phyloP scores from a whole-genome alignment of 495 filamentous ascomycete species.

The Thermochaetoides thermophila region DNA sequence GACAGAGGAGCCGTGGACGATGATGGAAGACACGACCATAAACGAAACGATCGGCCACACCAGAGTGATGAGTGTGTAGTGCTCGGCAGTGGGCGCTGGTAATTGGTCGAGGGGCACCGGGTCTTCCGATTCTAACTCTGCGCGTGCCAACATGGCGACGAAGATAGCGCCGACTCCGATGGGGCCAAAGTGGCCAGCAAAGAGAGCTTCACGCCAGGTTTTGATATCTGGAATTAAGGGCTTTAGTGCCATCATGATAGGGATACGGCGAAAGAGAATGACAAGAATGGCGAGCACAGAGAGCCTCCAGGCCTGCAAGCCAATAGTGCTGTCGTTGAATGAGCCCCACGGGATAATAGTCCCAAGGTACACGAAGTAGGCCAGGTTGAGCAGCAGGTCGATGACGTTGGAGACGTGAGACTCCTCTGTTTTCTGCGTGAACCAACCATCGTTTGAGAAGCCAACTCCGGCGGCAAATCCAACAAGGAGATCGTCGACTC shows the following conservation, averaged over 20 bases:
- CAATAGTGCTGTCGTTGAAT: constrained; percentile 58
- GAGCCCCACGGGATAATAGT: constrained; percentile 91
- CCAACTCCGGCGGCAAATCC: constrained; percentile 92
- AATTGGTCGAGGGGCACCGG: constrained; percentile 56
- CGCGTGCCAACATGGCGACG: constrained; percentile 78
- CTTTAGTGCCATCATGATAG: constrained; percentile 85
- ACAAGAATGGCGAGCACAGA: constrained; percentile 83
- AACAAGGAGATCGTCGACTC: constrained; percentile 91
- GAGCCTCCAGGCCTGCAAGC: constrained; percentile 72
- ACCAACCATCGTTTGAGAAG: constrained; percentile 99
- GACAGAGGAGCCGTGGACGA: constrained; percentile 94
- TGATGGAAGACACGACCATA: constrained; percentile 83
- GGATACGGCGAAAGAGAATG: constrained; percentile 90
- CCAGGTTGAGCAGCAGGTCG: constrained; percentile 89
- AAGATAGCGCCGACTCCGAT: constrained; percentile 98
- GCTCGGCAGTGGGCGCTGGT: constrained; percentile 32
- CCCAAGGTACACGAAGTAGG: constrained; percentile 95
- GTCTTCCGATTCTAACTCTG: constrained; percentile 61
- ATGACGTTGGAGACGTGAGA: constrained; percentile 99
- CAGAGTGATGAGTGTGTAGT: constrained; percentile 58
- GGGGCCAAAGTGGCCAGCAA: constrained; percentile 95
- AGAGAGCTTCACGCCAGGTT: constrained; percentile 95
- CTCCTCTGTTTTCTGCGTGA: constrained; percentile 94
- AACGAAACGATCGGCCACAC: constrained; percentile 97
- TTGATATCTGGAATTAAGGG: constrained; percentile 93